Conservation (phyloP, 345 rosid species). For the Moringa oleifera region DNA sequence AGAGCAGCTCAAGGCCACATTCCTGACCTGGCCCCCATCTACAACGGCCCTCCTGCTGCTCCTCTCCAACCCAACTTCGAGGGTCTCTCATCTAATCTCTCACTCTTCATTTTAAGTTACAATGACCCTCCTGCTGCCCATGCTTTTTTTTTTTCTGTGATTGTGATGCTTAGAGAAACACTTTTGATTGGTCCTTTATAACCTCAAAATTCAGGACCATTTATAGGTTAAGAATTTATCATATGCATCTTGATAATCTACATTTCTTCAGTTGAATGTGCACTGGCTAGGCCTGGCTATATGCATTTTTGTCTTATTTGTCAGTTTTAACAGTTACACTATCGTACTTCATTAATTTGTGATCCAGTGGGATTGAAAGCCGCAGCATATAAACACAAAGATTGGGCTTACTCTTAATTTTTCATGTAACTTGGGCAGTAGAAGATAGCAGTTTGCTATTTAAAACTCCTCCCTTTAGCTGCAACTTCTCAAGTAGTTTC, state of each 20-base stretch:
- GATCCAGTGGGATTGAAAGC: neutral
- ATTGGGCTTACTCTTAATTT: too few species aligned
- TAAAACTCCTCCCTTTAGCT: neutral
- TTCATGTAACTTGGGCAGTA: neutral
- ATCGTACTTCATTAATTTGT: neutral
- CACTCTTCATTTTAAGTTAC: too few species aligned
- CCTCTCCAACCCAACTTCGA: constrained; percentile 58
- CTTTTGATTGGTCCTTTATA: neutral
- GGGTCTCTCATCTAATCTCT: constrained; percentile 36
- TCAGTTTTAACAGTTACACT: neutral
- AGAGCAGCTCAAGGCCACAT: too few species aligned
- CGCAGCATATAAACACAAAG: neutral
- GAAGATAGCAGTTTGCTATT: neutral
- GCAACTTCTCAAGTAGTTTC: too few species aligned
- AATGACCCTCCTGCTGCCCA: neutral
- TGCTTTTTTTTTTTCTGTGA: neutral
- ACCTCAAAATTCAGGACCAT: neutral
- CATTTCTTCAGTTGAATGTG: too few species aligned
- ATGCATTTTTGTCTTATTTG: too few species aligned
- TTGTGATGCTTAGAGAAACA: neutral
- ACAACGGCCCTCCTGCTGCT: constrained; percentile 28
- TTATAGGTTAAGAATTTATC: neutral
- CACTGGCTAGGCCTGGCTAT: too few species aligned
- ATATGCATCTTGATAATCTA: neutral
- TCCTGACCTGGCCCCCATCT: constrained; percentile 40